These are phyloP conservation scores for Leccinum aurantiacum DNA, from an alignment of 768 basidiomycete species.

Conservation along the genomic window DNA sequence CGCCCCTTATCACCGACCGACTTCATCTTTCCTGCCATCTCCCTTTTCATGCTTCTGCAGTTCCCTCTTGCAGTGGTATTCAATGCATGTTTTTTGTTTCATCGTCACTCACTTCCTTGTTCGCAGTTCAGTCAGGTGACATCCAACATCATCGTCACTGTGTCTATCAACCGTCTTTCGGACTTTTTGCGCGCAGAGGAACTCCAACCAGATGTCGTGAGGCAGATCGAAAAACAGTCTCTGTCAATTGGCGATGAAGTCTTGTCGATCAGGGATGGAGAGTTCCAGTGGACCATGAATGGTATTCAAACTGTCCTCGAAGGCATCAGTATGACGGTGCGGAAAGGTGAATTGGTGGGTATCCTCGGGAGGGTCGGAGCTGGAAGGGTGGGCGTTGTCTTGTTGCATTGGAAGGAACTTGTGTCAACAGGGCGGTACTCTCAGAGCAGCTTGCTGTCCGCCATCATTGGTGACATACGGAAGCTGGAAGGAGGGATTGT, in stretches of 20 bases:
- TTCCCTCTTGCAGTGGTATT: conserved; percentile 84
- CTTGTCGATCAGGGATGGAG: conserved; percentile 68
- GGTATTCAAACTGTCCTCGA: conserved; percentile 62
- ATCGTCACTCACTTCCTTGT: conserved; percentile 2
- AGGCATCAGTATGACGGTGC: conserved; percentile 69
- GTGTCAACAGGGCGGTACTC: neutral
- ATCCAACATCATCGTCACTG: conserved; percentile 78
- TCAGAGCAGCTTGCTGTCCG: conserved; percentile 72
- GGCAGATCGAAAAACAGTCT: conserved; percentile 41
- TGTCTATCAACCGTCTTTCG: conserved; percentile 77
- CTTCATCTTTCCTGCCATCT: conserved; percentile 92
- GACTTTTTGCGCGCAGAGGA: conserved; percentile 77
- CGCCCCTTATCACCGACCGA: conserved; percentile 75
- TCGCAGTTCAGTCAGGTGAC: conserved; percentile 67
- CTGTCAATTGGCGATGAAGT: conserved; percentile 65
- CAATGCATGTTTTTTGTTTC: neutral
- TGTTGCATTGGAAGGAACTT: neutral
- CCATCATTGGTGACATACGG: conserved; percentile 86
- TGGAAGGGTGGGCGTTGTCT: conserved; percentile 63
- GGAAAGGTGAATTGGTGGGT: conserved; percentile 83
- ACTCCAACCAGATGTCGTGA: conserved; percentile 76
- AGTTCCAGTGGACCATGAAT: conserved; percentile 77
- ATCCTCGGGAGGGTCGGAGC: conserved; percentile 88
- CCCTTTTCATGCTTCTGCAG: conserved; percentile 82
- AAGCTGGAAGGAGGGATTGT: conserved; percentile 70